Evolutionary conservation across 345 rosid genomes (phyloP), one percentile per base, ranked within the genome.

Genomic region (Noccaea bulbosa): DNA sequence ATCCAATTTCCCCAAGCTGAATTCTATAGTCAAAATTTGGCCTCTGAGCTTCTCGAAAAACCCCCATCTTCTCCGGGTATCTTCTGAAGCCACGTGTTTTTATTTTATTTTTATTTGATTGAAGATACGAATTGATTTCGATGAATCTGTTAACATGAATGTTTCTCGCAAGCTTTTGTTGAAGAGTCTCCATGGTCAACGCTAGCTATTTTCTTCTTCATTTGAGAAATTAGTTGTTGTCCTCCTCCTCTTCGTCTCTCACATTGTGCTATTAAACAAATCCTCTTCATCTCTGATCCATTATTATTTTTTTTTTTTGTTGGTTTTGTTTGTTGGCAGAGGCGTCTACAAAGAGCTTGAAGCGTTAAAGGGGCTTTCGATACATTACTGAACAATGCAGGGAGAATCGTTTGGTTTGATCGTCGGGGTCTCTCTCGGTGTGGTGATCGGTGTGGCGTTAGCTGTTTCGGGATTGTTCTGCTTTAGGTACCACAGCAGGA

Each of bases 391-490:
- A 24, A 15, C 1, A 70, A 94, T 94, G 99, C 84, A 82, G 65
- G 93, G 77, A 72, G 90, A 84, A 65, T 87, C 97, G 2, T 81
- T 92, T 16, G 97, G 96, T 14, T 78, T 95, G 87, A 86, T 95
- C 37, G 82, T 90, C 34, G 99, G 98, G 77, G 88, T 88, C 72
- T 90, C 97, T 3, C 83, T 86, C 3, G 99, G 99, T 38, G 81
- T 95, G 71, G 99, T 92, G 80, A 89, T 95, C 15, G 99, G 99
- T 40, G 87, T 92, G 72, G 54, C 83, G 56, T 75, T 93, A 77
- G 98, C 98, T 69, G 69, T 88, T 60, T 73, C 82, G 16, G 83
- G 82, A 10, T 74, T 92, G 37, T 74, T 85, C 7, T 83, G 97
- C 66, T 17, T 82, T 57, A 81, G 85, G 72, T 90, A 83, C 74